Base-by-base conservation (phyloP, 768 basidiomycete genomes). In the Clitopilus hobsonii region DNA sequence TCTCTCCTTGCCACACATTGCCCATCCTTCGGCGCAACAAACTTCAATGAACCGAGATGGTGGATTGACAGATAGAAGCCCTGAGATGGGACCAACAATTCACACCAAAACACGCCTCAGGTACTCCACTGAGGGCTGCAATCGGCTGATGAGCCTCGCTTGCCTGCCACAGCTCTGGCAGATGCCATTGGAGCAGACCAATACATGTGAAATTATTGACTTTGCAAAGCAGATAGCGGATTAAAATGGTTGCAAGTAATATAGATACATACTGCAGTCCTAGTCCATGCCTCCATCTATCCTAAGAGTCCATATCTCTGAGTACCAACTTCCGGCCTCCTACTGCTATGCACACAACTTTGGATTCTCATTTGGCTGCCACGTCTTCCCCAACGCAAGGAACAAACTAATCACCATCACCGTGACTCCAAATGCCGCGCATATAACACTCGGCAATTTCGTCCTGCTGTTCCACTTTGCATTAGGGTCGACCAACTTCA, bases 321-420 rank as follows among this genome's bases (percentile, higher is more conserved):
- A n/a, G n/a, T n/a, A n/a, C n/a, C n/a, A n/a, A n/a, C n/a, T n/a
- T n/a, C n/a, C n/a, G n/a, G n/a, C n/a, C n/a, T n/a, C n/a, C n/a
- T 22, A 61, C 47, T 54, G 28, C 71, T 77, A 90, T 53, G 79
- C 67, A 71, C 90, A 92, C 51, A 90, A 86, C 71, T 82, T 90
- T 13, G 83, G 80, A 41, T 81, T 75, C 53, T 88, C 88, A 63
- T 85, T 83, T 13, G 74, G 74, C 38, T 83, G 85, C 88, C 88
- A 94, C 48, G 85, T 81, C 69, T 94, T 94, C 5, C 77, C 72
- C 23, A 97, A 69, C 7, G 91, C 90, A 38, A 94, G 74, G 54
- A 82, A 80, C 20, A 94, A 78, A 29, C 89, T 94, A 38, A 90
- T 83, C 11, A 78, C 64, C 84, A 96, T 85, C 26, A 93, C 92